Evolutionary conservation across 768 basidiomycete species (phyloP).

Genomic region (Mycena vulgaris): DNA sequence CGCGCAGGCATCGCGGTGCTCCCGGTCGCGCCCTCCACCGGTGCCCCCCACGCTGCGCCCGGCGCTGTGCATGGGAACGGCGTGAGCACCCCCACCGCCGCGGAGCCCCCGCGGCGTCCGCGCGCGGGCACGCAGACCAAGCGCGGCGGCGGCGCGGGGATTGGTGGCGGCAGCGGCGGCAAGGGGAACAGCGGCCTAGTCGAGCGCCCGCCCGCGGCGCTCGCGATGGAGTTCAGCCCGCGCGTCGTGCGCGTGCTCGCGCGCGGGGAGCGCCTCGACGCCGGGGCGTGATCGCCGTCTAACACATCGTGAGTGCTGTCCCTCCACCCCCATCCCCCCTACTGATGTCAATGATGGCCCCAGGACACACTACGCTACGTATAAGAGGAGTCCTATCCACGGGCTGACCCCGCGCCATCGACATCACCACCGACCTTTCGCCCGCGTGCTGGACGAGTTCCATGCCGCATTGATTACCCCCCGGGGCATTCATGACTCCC

Average conservation of each 20-base stretch:
- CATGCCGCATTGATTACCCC: background rate
- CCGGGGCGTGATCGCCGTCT: slow-evolving; percentile 36
- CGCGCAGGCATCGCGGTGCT: slow-evolving; percentile 72
- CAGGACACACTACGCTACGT: background rate
- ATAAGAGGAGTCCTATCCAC: slow-evolving; percentile 1
- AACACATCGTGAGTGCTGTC: background rate
- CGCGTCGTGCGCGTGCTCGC: slow-evolving; percentile 86
- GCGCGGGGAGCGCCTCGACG: slow-evolving; percentile 87
- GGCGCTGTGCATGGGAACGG: slow-evolving; percentile 3
- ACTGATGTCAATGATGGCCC: background rate
- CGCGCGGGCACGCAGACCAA: slow-evolving; percentile 38
- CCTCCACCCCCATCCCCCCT: background rate
- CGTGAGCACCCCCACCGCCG: background rate
- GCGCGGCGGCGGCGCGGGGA: slow-evolving; percentile 42
- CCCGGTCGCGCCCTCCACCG: slow-evolving; percentile 62
- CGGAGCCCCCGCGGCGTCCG: slow-evolving; percentile 15
- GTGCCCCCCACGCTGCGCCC: background rate
- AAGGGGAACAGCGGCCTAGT: slow-evolving; percentile 62
- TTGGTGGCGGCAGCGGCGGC: slow-evolving; percentile 25
- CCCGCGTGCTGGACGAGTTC: slow-evolving; percentile 1
- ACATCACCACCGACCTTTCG: slow-evolving; percentile 13
- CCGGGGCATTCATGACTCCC: background rate
- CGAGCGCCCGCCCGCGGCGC: slow-evolving; percentile 83
- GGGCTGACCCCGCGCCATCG: background rate
- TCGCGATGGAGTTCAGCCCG: slow-evolving; percentile 88